A percentile compares a stretch with the other conserved stretches of the same genome.
Conservation (phyloP, 2,329 filamentous ascomycete species). For the Fusarium liriodendri region DNA sequence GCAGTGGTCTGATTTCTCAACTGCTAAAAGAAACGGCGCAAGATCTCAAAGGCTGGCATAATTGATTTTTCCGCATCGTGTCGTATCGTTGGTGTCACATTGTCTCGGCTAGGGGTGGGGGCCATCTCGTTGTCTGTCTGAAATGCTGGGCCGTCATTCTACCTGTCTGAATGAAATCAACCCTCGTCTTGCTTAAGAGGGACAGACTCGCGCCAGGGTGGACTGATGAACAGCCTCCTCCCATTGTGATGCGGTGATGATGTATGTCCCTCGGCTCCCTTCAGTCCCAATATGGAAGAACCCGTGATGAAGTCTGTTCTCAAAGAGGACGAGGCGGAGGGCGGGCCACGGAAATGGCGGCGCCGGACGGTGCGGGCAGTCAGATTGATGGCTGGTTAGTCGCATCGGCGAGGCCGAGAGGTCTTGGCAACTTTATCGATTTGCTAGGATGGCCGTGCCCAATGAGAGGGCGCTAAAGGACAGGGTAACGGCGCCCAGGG, state of each 20-base stretch:
- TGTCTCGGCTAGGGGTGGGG: slow-evolving; percentile 25
- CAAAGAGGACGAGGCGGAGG: slow-evolving; percentile 33
- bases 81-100: slow-evolving; percentile 7
- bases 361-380: slow-evolving; percentile 22
- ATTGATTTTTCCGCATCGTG: slow-evolving; percentile 10
- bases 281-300: slow-evolving; percentile 21
- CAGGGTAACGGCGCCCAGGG: slow-evolving; percentile 22
- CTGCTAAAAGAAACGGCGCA: slow-evolving; percentile 4
- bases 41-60: slow-evolving; percentile 16
- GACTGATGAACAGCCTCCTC: background rate
- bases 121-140: background rate
- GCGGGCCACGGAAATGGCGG: slow-evolving; percentile 31
- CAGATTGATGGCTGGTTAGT: slow-evolving; percentile 36
- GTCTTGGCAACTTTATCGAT: slow-evolving; percentile 43
- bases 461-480: slow-evolving; percentile 25
- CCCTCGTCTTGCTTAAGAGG: background rate
- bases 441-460: slow-evolving; percentile 5
- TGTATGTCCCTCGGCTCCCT: slow-evolving; percentile 8
- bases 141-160: background rate
- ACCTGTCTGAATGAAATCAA: background rate
- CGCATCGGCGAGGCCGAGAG: slow-evolving; percentile 43
- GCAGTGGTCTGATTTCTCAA: slow-evolving; percentile 17
- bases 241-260: slow-evolving; percentile 13
- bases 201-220: background rate
- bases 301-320: slow-evolving; percentile 29